phyloP scores from a whole-genome alignment of 805 yeast genomes.

The Saccharomycopsis oosterbeekiorum region DNA sequence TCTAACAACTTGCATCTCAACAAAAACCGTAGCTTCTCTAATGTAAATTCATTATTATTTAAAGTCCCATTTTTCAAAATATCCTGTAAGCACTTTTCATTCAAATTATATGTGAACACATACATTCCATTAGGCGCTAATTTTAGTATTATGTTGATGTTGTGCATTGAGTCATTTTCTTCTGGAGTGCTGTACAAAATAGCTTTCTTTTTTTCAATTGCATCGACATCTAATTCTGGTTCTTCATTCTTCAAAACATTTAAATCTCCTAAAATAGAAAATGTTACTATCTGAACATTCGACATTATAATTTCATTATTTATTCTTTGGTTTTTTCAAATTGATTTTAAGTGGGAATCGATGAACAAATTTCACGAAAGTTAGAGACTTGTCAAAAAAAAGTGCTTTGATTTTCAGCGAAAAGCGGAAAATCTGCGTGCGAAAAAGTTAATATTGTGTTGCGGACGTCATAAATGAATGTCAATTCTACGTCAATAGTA shows the following conservation, averaged over 20 bases:
- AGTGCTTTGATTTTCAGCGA: not conserved
- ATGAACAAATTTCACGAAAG: not conserved
- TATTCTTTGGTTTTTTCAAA: too few species aligned
- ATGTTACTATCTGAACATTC: slow-evolving; percentile 1
- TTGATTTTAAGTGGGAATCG: too few species aligned
- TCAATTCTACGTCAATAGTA: too few species aligned
- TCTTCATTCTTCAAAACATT: not conserved
- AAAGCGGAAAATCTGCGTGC: not conserved
- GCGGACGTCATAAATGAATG: too few species aligned
- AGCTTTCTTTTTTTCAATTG: not conserved
- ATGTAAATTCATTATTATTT: not conserved
- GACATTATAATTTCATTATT: not conserved
- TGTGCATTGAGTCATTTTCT: not conserved
- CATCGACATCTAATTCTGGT: slow-evolving; percentile 5
- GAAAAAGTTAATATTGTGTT: not conserved
- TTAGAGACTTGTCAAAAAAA: too few species aligned
- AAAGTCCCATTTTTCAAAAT: not conserved
- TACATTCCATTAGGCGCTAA: slow-evolving; percentile 5
- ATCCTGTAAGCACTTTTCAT: not conserved
- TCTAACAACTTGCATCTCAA: slow-evolving; percentile 2
- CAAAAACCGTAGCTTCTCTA: not conserved
- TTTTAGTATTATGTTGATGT: slow-evolving; percentile 2
- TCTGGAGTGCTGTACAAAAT: slow-evolving; percentile 1
- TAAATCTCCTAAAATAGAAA: slow-evolving; percentile 2
- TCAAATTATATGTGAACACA: not conserved